A percentile compares a stretch with the other conserved stretches of the same genome.
phyloP scores from a whole-genome alignment of 75 land plant species.

The Adiantum capillusveneris region DNA sequence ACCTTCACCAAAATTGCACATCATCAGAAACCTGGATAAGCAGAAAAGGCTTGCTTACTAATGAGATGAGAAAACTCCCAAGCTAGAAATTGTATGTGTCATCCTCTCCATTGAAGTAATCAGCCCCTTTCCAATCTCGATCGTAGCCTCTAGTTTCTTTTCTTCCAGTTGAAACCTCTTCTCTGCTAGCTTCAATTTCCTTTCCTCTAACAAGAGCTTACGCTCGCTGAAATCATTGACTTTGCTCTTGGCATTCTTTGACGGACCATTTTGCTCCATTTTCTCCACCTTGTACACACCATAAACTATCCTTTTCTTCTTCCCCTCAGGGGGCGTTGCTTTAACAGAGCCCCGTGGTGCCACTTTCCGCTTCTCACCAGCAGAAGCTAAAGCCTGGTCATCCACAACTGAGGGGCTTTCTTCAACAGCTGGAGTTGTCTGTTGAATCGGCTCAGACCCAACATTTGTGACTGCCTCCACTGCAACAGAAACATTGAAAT shows the following conservation, averaged over 20 bases:
- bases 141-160: background rate
- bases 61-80: background rate
- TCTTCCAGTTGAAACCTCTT: background rate
- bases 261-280: background rate
- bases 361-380: background rate
- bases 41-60: too few relatives aligned
- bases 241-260: background rate
- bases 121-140: conserved; percentile 1
- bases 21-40: too few relatives aligned
- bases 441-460: background rate
- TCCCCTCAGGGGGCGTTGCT: background rate
- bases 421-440: background rate
- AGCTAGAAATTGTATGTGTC: background rate
- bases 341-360: background rate
- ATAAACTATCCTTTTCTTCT: background rate
- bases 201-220: background rate
- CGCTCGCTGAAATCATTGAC: background rate
- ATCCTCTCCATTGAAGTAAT: conserved; percentile 3
- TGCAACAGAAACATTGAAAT: background rate
- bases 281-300: background rate
- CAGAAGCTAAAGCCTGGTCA: background rate
- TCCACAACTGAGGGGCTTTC: background rate
- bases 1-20: too few relatives aligned
- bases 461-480: background rate
- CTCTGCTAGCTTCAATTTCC: conserved; percentile 2